phyloP scores from a whole-genome alignment of 1,284 basidiomycete species.

The Phellinidium pouzarii region DNA sequence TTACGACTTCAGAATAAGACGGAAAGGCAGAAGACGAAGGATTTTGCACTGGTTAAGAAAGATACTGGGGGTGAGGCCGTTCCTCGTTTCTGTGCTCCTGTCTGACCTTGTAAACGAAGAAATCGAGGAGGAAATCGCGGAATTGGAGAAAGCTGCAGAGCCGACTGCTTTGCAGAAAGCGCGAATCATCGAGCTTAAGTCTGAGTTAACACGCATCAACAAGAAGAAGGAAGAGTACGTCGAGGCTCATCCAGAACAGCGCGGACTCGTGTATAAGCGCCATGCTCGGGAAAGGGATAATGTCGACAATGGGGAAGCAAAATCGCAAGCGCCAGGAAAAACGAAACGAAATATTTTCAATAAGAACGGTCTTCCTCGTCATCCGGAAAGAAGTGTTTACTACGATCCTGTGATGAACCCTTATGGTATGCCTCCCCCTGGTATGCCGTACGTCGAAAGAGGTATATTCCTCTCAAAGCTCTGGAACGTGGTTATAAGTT shows the following conservation, averaged over 20 bases:
- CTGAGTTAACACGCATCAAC: conserved; percentile 73
- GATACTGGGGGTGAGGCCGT: conserved; percentile 66
- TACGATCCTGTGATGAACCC: conserved; percentile 93
- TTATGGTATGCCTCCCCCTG: conserved; percentile 91
- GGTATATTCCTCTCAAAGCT: conserved; percentile 40
- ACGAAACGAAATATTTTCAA: conserved; percentile 66
- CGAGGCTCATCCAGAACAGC: conserved; percentile 83
- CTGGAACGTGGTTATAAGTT: not conserved
- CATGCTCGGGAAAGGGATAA: conserved; percentile 38
- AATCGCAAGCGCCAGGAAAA: conserved; percentile 25
- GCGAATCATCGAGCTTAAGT: conserved; percentile 59
- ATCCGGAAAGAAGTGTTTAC: conserved; percentile 87
- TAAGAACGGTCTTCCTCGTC: conserved; percentile 74
- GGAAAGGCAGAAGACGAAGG: conserved; percentile 68
- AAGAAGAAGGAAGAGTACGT: conserved; percentile 88
- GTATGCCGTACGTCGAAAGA: conserved; percentile 89
- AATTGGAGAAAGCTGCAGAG: conserved; percentile 45
- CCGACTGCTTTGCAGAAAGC: conserved; percentile 42
- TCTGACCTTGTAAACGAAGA: conserved; percentile 34
- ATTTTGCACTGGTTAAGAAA: conserved; percentile 81
- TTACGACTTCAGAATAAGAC: conserved; percentile 68
- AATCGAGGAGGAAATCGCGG: conserved; percentile 63
- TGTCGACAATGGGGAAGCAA: conserved; percentile 21
- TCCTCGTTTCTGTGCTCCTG: not conserved
- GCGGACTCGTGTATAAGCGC: conserved; percentile 65